Conservation (phyloP, 1,284 basidiomycete genomes). For the Pseudomicrostroma phylloplanum region DNA sequence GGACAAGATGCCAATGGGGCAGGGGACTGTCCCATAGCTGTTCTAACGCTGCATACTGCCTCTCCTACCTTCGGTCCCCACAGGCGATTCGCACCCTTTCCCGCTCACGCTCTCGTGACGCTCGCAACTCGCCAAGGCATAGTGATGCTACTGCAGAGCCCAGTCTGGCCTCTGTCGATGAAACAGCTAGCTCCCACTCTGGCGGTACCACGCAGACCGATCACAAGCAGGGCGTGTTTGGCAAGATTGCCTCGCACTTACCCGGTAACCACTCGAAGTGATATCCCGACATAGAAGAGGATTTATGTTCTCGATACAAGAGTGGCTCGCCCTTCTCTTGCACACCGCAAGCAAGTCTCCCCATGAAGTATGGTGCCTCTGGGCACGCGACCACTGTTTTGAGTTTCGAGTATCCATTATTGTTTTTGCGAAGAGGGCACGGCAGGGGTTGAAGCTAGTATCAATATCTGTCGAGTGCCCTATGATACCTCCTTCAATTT, state of each 20-base stretch:
- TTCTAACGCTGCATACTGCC: slow-evolving; percentile 20
- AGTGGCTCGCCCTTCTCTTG: too few species aligned
- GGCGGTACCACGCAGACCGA: background rate
- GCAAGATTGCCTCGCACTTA: slow-evolving; percentile 21
- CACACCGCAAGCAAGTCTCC: too few species aligned
- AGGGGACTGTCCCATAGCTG: slow-evolving; percentile 11
- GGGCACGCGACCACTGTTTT: too few species aligned
- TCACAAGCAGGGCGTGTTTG: slow-evolving; percentile 15
- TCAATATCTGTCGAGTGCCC: too few species aligned
- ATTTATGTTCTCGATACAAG: too few species aligned
- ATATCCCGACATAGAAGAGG: too few species aligned
- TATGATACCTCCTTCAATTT: too few species aligned
- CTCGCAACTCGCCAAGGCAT: slow-evolving; percentile 23
- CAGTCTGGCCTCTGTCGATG: slow-evolving; percentile 35
- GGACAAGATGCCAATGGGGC: slow-evolving; percentile 26
- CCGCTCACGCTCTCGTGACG: slow-evolving; percentile 44
- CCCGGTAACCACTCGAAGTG: slow-evolving; percentile 13
- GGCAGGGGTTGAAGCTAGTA: too few species aligned
- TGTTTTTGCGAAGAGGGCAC: too few species aligned
- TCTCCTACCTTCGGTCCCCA: background rate
- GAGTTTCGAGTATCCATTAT: too few species aligned
- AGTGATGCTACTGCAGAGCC: slow-evolving; percentile 23
- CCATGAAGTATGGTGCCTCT: too few species aligned
- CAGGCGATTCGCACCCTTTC: slow-evolving; percentile 33
- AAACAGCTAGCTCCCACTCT: slow-evolving; percentile 13